Evolutionary conservation across 2,329 filamentous ascomycete species (phyloP).

Genomic region (Mariannaea sp.): DNA sequence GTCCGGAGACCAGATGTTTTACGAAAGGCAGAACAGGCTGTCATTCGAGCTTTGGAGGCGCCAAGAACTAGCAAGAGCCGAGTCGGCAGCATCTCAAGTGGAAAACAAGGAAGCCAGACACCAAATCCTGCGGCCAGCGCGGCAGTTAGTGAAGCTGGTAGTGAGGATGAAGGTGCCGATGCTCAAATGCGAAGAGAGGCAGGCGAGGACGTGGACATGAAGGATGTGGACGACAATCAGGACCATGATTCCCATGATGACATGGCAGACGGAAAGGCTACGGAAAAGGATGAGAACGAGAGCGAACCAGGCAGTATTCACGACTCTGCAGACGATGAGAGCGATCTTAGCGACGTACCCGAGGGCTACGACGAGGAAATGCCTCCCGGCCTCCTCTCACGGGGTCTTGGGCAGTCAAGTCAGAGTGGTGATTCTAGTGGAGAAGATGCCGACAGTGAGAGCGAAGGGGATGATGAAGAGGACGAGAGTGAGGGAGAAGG

Average conservation of each 20-base stretch:
- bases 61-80: constrained; percentile 55
- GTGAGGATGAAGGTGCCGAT: constrained; percentile 50
- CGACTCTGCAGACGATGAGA: constrained; percentile 71
- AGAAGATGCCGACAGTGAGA: constrained; percentile 45
- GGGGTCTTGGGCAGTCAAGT: constrained; percentile 47
- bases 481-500: constrained; percentile 26
- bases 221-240: constrained; percentile 45
- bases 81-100: constrained; percentile 57
- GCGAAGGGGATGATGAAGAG: constrained; percentile 42
- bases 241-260: constrained; percentile 39
- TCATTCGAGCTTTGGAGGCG: constrained; percentile 55
- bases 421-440: constrained; percentile 41
- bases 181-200: constrained; percentile 45
- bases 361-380: constrained; percentile 63
- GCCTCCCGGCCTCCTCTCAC: constrained; percentile 58
- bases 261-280: constrained; percentile 33
- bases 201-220: constrained; percentile 48
- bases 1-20: constrained; percentile 63
- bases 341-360: constrained; percentile 65
- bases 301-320: constrained; percentile 59
- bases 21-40: constrained; percentile 64
- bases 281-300: constrained; percentile 34
- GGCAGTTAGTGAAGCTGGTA: constrained; percentile 44
- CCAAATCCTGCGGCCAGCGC: constrained; percentile 44
- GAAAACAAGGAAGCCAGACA: constrained; percentile 50